Evolutionary conservation across 441 rosid species (phyloP).

Genomic region (Aquilaria agallochum): DNA sequence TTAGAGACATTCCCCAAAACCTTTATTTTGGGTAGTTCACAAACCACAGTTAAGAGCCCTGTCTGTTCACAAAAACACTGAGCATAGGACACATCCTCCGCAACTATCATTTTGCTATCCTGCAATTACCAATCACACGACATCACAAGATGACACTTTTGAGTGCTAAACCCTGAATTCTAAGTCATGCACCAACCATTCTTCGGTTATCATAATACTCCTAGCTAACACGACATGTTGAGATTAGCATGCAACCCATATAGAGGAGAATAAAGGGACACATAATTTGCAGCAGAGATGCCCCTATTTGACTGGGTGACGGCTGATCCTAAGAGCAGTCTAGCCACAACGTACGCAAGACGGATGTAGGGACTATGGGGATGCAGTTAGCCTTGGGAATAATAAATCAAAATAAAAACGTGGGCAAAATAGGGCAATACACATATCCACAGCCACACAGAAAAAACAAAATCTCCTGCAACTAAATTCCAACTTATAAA

Average conservation of each 20-base stretch:
- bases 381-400: too few species aligned
- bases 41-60: constrained; percentile 41
- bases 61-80: constrained; percentile 63
- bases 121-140: constrained; percentile 78
- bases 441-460: too few species aligned
- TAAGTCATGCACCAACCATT: constrained; percentile 31
- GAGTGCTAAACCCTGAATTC: constrained; percentile 35
- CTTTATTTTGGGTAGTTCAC: constrained; percentile 15
- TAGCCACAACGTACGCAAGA: too few species aligned
- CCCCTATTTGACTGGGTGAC: constrained; percentile 14
- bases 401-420: too few species aligned
- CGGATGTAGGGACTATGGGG: too few species aligned
- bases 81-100: constrained; percentile 53
- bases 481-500: too few species aligned
- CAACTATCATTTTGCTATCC: constrained; percentile 55
- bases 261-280: constrained; percentile 14
- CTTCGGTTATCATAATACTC: constrained; percentile 22
- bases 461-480: too few species aligned
- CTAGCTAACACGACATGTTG: constrained; percentile 27
- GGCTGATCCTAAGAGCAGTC: too few species aligned
- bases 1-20: constrained; percentile 6
- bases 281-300: constrained; percentile 28
- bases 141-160: constrained; percentile 41
- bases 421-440: too few species aligned
- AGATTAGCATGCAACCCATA: constrained; percentile 35